phyloP scores from a whole-genome alignment of 352 stramenopile genomes.

The Globisporangium nodosum region DNA sequence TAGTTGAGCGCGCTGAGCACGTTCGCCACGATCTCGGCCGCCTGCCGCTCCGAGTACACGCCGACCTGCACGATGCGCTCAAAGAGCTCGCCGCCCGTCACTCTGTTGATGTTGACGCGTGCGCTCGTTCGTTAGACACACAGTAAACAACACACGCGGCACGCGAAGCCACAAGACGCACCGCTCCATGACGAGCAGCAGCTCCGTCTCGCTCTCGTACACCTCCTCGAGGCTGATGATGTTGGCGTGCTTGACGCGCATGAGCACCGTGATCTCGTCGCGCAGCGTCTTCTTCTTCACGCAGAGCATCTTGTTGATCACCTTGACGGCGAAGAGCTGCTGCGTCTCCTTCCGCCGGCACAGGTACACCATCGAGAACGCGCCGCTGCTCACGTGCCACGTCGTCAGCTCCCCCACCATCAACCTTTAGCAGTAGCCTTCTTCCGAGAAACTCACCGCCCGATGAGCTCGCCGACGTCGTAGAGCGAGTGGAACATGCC shows the following conservation, averaged over 20 bases:
- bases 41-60: conserved; percentile 80
- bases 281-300: conserved; percentile 84
- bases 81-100: conserved; percentile 82
- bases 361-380: conserved; percentile 83
- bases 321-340: conserved; percentile 82
- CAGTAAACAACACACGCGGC: background rate
- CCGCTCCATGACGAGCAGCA: conserved; percentile 86
- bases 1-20: conserved; percentile 70
- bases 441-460: conserved; percentile 21
- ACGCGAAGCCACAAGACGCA: conserved; percentile 11
- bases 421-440: too few relatives aligned
- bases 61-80: conserved; percentile 77
- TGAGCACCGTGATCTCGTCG: conserved; percentile 84
- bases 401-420: background rate
- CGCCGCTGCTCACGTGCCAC: conserved; percentile 26
- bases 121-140: background rate
- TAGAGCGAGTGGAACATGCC: conserved; percentile 89
- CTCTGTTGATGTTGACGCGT: conserved; percentile 21
- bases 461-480: conserved; percentile 83
- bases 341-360: conserved; percentile 76
- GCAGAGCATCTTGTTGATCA: conserved; percentile 86
- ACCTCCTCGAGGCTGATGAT: conserved; percentile 86
- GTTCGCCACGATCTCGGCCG: conserved; percentile 65
- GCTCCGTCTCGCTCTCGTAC: conserved; percentile 83
- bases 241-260: conserved; percentile 82